These are phyloP conservation scores for Roridomyces roridus DNA, from an alignment of 768 basidiomycete genomes.

Conservation along the genomic window DNA sequence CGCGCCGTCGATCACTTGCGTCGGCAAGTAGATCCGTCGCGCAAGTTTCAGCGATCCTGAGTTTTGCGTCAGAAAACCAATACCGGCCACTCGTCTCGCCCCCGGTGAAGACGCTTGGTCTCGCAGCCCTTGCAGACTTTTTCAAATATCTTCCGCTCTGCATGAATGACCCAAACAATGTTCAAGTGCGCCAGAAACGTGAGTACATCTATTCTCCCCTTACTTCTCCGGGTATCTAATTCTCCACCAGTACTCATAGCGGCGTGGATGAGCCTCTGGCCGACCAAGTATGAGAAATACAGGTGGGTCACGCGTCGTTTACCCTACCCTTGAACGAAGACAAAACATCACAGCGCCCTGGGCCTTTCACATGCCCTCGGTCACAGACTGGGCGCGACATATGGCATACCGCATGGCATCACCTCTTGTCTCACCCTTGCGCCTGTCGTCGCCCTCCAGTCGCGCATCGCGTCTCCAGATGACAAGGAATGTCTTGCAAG, in stretches of 20 bases:
- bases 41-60: not conserved
- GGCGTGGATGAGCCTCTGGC: conserved; percentile 85
- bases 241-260: conserved; percentile 79
- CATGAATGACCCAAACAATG: conserved; percentile 60
- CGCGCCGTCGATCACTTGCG: conserved; percentile 81
- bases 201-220: no score
- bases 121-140: conserved; percentile 71
- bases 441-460: conserved; percentile 64
- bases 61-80: conserved; percentile 57
- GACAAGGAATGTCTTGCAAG: conserved; percentile 67
- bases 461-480: conserved; percentile 60
- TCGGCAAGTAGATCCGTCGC: conserved; percentile 50
- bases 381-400: conserved; percentile 74
- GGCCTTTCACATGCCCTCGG: conserved; percentile 81
- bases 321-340: no score
- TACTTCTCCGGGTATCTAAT: no score
- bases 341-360: conserved; percentile 51
- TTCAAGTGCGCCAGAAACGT: conserved; percentile 69
- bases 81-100: conserved; percentile 61
- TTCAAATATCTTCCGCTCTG: conserved; percentile 76
- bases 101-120: conserved; percentile 69
- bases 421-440: conserved; percentile 83
- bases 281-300: conserved; percentile 60
- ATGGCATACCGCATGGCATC: conserved; percentile 81
- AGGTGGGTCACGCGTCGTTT: conserved; percentile 47